These are phyloP conservation scores for Leishmania tropica DNA, from an alignment of 208 protist species.

Conservation along the genomic window DNA sequence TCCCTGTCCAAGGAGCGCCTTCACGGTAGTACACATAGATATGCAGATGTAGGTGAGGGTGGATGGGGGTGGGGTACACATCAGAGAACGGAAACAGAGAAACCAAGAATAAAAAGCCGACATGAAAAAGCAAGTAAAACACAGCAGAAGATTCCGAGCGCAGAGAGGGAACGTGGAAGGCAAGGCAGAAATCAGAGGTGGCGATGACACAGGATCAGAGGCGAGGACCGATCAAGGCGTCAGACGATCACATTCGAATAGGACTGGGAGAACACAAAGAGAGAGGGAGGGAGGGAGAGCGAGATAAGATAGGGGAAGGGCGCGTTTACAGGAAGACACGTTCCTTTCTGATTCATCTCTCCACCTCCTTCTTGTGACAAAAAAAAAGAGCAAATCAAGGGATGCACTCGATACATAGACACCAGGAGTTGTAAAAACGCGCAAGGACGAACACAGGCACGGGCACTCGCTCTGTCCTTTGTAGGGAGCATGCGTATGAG, in stretches of 20 bases:
- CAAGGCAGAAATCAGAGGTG: no score
- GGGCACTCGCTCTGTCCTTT: not conserved
- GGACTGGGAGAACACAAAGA: not conserved
- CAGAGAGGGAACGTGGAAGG: no score
- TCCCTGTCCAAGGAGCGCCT: not conserved
- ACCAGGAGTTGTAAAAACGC: not conserved
- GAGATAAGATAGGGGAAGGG: not conserved
- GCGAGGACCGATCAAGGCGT: not conserved
- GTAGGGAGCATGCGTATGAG: not conserved
- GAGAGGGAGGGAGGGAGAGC: not conserved
- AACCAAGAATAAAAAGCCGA: not conserved
- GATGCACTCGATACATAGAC: not conserved
- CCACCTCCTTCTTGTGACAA: not conserved
- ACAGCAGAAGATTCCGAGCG: no score
- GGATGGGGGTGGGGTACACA: not conserved
- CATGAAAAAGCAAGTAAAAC: no score
- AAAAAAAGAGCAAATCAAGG: not conserved
- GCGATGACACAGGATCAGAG: no score
- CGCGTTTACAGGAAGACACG: not conserved
- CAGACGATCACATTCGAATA: slow-evolving; percentile 4
- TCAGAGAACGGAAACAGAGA: not conserved
- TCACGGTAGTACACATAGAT: not conserved
- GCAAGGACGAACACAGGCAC: not conserved
- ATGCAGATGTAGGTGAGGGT: not conserved
- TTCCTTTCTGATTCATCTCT: not conserved